Evolutionary conservation across 2,329 filamentous ascomycete genomes (phyloP).

Genomic region (Neobulgaria alba): DNA sequence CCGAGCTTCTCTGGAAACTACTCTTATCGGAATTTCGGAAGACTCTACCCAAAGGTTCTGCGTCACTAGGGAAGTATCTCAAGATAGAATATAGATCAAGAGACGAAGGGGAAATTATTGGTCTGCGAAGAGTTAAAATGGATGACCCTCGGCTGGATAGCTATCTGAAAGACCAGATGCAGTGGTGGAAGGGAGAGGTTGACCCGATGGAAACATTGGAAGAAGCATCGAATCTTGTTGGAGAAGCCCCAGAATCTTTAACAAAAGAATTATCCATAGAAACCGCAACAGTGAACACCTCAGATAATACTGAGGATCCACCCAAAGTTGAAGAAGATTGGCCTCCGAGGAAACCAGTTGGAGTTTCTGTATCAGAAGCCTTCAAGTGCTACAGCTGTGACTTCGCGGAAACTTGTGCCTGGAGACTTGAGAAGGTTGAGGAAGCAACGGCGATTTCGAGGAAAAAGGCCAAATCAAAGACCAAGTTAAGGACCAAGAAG

Average conservation of each 20-base stretch:
- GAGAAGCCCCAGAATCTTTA: too few species aligned
- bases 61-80: constrained; percentile 48
- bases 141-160: constrained; percentile 52
- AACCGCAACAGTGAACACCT: too few species aligned
- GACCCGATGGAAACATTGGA: too few species aligned
- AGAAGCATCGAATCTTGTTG: too few species aligned
- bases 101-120: constrained; percentile 42
- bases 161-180: constrained; percentile 63
- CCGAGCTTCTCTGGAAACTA: constrained; percentile 50
- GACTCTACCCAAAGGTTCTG: constrained; percentile 38
- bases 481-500: too few species aligned
- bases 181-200: constrained; percentile 85
- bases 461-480: constrained; percentile 17
- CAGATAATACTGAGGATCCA: too few species aligned
- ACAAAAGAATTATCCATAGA: too few species aligned
- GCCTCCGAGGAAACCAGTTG: constrained; percentile 59
- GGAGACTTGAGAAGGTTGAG: constrained; percentile 63
- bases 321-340: too few species aligned
- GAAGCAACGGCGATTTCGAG: too few species aligned
- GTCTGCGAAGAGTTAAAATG: constrained; percentile 55
- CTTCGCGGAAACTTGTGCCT: constrained; percentile 69
- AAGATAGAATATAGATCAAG: constrained; percentile 45
- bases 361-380: constrained; percentile 75
- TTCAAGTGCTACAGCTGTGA: constrained; percentile 85
- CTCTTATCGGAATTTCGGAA: constrained; percentile 52